Evolutionary conservation across 495 filamentous ascomycete species (phyloP), one percentile per base, ranked within the genome.

Genomic region (Oleoguttula mirabilis): DNA sequence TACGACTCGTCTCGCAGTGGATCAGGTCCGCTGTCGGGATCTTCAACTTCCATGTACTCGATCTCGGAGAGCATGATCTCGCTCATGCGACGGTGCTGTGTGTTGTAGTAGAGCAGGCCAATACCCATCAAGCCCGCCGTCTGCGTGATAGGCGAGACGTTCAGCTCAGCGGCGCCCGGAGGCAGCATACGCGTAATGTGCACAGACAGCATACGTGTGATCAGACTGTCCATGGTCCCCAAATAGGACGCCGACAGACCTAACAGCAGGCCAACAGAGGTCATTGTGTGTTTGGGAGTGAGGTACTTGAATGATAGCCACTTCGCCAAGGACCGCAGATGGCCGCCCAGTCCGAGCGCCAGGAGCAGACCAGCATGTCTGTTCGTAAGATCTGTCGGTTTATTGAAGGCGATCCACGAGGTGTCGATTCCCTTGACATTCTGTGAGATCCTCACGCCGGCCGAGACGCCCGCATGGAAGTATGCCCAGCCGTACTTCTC

Each of bases 251-350:
- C 92, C 2, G 92, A 85, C 38, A 98, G 67, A 20, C 90, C 90
- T 7, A 99, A 69, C 32, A 99, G 71, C 15, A 99, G 69, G 8
- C 92, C 90, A 45, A 99, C 92, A 5, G 90, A 95, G 10, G 88
- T 95, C 88, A 96, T 96, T 27, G 87, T 88, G 61, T 98, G 90
- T 56, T 98, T 98, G 2, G 90, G 90, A 0, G 90, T 96, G 21
- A 98, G 64, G 48, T 98, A 98, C 63, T 94, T 96, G 74, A 94
- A 98, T 32, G 88, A 87, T 19, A 95, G 81, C 92, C 92, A 96
- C 62, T 94, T 95, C 8, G 92, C 92, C 14, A 99, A 70, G 7
- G 73, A 79, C 58, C 83, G 92, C 24, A 99, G 68, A 64, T 96
- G 92, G 0, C 92, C 92, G 58, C 94, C 95, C 34, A 99, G 68